A percentile compares a stretch with the other conserved stretches of the same genome.
These are phyloP conservation scores for Xylariaceae sp. DNA, from an alignment of 2,329 filamentous ascomycete genomes.

Conservation along the genomic window DNA sequence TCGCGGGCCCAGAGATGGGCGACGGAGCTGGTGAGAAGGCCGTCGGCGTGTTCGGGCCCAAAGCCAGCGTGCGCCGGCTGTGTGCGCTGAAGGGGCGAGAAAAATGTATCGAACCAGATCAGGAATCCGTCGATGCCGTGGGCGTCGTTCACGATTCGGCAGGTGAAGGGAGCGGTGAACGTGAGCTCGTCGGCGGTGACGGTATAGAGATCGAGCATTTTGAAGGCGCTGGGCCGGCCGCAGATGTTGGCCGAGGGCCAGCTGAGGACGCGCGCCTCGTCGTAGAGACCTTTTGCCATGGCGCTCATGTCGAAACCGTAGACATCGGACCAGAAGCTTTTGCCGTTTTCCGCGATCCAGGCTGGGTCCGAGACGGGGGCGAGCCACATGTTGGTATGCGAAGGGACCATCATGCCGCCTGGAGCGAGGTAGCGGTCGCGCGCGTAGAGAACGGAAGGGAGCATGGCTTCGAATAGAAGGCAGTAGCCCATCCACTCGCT, in stretches of 20 bases:
- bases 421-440: slow-evolving; percentile 78
- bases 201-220: slow-evolving; percentile 70
- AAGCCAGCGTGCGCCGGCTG: no score
- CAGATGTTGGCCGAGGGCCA: slow-evolving; percentile 58
- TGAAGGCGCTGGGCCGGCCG: slow-evolving; percentile 59
- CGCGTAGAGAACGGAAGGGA: slow-evolving; percentile 84
- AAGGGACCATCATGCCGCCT: slow-evolving; percentile 78
- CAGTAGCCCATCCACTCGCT: slow-evolving; percentile 99
- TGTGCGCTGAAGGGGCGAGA: slow-evolving; percentile 47
- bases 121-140: slow-evolving; percentile 78
- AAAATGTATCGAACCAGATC: slow-evolving; percentile 94
- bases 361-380: slow-evolving; percentile 74
- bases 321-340: slow-evolving; percentile 83
- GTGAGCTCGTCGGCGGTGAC: slow-evolving; percentile 65
- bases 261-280: slow-evolving; percentile 73
- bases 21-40: slow-evolving; percentile 46
- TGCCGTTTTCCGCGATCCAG: slow-evolving; percentile 70
- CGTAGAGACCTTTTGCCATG: slow-evolving; percentile 77
- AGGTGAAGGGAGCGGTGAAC: slow-evolving; percentile 65
- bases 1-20: slow-evolving; percentile 53
- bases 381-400: slow-evolving; percentile 74
- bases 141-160: slow-evolving; percentile 55
- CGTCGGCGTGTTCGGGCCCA: slow-evolving; percentile 25
- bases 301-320: slow-evolving; percentile 91
- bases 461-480: slow-evolving; percentile 90